Conservation (phyloP, 306 rosid species). For the Dryas drummondii region DNA sequence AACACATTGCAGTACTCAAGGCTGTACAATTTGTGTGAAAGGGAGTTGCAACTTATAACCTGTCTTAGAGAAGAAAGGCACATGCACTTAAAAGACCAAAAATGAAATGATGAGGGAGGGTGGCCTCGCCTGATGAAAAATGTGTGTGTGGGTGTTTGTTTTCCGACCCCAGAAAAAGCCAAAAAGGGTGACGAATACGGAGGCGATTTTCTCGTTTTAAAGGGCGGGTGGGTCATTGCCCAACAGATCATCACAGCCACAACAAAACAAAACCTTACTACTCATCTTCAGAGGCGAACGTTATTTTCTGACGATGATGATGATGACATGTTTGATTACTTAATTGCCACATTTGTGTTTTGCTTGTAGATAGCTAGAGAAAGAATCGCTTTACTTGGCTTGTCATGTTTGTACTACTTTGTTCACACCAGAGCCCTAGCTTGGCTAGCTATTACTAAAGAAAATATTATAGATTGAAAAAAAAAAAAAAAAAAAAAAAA, state of each 20-base stretch:
- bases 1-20: background rate
- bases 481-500: background rate
- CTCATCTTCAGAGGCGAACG: background rate
- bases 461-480: too few relatives aligned
- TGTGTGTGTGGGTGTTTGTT: background rate
- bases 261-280: conserved; percentile 12
- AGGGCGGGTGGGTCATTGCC: conserved; percentile 1
- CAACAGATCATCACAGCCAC: conserved; percentile 20
- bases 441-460: too few relatives aligned
- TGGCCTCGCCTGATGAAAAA: conserved; percentile 12
- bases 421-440: background rate
- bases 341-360: conserved; percentile 16
- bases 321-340: conserved; percentile 32
- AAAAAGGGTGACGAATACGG: conserved; percentile 28
- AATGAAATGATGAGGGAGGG: conserved; percentile 27
- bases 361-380: background rate
- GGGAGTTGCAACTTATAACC: background rate
- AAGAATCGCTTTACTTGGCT: too few relatives aligned
- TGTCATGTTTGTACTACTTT: background rate
- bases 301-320: conserved; percentile 18
- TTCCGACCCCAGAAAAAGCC: conserved; percentile 27
- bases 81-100: conserved; percentile 17
- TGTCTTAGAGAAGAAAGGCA: conserved; percentile 6
- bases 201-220: conserved; percentile 32
- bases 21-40: background rate